Evolutionary conservation across 305 asterid genomes (phyloP).

Genomic region (Lippia alba): DNA sequence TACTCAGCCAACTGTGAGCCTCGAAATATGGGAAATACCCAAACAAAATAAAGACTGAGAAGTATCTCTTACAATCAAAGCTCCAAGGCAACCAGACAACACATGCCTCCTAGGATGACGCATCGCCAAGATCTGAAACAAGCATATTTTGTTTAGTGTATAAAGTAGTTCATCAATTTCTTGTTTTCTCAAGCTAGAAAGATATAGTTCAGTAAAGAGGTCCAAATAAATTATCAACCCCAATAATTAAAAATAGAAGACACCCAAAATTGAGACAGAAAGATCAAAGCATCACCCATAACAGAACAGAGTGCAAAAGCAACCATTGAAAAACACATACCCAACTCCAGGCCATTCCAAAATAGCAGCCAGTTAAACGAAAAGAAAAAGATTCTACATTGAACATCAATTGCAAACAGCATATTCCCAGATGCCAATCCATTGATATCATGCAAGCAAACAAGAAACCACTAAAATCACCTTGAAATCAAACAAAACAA

Average conservation of each 20-base stretch:
- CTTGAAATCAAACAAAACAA: conserved; percentile 2
- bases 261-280: neutral
- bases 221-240: neutral
- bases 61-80: conserved; percentile 73
- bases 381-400: neutral
- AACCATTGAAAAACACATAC: neutral
- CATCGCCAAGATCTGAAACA: conserved; percentile 87
- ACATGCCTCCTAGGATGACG: conserved; percentile 94
- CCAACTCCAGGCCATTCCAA: conserved; percentile 3
- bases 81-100: conserved; percentile 91
- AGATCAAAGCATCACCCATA: conserved; percentile 19
- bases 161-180: conserved; percentile 9
- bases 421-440: conserved; percentile 16
- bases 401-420: conserved; percentile 10
- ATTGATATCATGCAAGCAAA: conserved; percentile 7
- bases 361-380: neutral
- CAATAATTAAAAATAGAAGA: conserved; percentile 11
- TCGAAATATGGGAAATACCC: conserved; percentile 9
- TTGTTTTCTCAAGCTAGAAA: neutral
- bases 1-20: conserved; percentile 10
- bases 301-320: neutral
- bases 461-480: conserved; percentile 8
- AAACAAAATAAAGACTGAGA: conserved; percentile 21
- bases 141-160: conserved; percentile 8
- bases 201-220: neutral